Conservation (phyloP, 352 stramenopile genomes). For the Pythium chondricola region DNA sequence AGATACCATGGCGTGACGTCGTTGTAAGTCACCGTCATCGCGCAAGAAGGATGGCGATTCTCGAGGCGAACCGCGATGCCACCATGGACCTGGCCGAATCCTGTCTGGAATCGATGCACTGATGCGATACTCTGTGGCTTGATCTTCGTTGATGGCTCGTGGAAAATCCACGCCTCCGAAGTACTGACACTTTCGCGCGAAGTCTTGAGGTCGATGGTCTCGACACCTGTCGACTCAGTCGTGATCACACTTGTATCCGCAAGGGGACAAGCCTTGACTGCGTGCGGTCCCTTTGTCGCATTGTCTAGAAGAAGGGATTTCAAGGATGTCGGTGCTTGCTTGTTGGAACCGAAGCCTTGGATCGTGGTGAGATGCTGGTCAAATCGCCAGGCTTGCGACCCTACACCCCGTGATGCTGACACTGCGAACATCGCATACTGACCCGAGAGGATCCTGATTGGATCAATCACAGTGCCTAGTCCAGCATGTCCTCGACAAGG, state of each 20-base stretch:
- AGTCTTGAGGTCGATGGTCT: constrained; percentile 1
- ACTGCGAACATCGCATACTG: constrained; percentile 65
- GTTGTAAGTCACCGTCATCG: constrained; percentile 59
- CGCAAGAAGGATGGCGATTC: constrained; percentile 44
- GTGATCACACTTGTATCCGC: constrained; percentile 5
- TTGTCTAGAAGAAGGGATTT: constrained; percentile 38
- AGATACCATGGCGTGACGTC: constrained; percentile 81
- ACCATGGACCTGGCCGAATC: constrained; percentile 66
- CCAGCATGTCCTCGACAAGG: constrained; percentile 61
- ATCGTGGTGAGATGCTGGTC: constrained; percentile 60
- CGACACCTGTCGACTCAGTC: background rate
- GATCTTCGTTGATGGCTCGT: background rate
- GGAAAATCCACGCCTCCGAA: background rate
- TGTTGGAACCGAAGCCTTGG: too few species aligned
- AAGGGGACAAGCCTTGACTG: constrained; percentile 10
- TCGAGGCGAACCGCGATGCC: constrained; percentile 60
- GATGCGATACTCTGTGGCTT: constrained; percentile 24
- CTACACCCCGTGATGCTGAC: constrained; percentile 23
- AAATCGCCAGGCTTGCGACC: constrained; percentile 23
- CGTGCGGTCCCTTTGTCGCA: background rate
- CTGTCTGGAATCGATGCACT: constrained; percentile 71
- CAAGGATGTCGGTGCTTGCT: too few species aligned
- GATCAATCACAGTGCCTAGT: constrained; percentile 64
- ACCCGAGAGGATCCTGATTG: constrained; percentile 61
- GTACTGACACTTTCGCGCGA: background rate